Evolutionary conservation across 2,329 filamentous ascomycete genomes (phyloP).

Genomic region (Stemphylium beticola): DNA sequence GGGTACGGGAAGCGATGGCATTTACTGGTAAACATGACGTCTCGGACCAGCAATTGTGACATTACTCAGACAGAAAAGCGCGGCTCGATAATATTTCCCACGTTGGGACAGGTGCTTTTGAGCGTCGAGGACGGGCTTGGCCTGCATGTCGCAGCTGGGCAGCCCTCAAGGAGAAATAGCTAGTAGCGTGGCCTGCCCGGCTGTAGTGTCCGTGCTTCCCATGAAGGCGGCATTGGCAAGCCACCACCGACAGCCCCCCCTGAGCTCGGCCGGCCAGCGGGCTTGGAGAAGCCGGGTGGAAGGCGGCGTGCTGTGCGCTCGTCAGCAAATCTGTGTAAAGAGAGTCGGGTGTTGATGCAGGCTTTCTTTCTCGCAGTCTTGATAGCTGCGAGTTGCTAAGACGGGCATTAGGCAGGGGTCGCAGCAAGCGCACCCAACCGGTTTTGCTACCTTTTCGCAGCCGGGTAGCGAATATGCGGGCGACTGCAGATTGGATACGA

Average conservation of each 20-base stretch:
- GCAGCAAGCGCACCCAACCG: background rate
- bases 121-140: slow-evolving; percentile 5
- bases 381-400: slow-evolving; percentile 3
- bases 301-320: background rate
- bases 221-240: slow-evolving; percentile 13
- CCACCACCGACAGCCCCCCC: slow-evolving; percentile 14
- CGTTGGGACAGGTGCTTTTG: background rate
- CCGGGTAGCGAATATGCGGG: slow-evolving; percentile 9
- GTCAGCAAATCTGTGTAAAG: background rate
- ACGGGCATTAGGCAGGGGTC: slow-evolving; percentile 2
- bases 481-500: slow-evolving; percentile 17
- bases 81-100: background rate
- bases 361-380: background rate
- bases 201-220: slow-evolving; percentile 10
- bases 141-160: slow-evolving; percentile 7
- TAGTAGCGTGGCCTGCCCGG: slow-evolving; percentile 7
- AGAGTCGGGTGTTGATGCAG: slow-evolving; percentile 1
- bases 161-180: slow-evolving; percentile 11
- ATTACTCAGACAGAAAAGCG: background rate
- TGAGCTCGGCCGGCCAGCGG: slow-evolving; percentile 8
- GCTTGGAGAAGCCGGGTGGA: background rate
- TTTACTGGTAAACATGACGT: slow-evolving; percentile 4
- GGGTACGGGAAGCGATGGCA: background rate
- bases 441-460: slow-evolving; percentile 9
- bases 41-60: background rate